Evolutionary conservation across 2,329 filamentous ascomycete genomes (phyloP).

Genomic region (Pseudopyricularia javanii): DNA sequence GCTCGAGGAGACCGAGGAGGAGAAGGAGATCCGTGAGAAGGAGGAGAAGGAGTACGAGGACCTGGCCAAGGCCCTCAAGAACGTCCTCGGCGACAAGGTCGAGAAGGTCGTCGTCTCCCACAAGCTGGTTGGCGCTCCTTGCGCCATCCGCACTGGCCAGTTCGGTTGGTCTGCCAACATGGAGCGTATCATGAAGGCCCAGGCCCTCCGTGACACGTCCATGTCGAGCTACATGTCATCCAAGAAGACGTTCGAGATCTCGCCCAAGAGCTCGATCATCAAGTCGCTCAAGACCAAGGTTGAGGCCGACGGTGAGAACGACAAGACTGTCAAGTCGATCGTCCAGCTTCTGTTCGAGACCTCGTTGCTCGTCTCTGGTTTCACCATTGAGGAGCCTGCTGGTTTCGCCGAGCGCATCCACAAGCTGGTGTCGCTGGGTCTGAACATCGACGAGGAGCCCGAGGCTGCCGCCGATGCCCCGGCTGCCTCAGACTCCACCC

Average conservation of each 20-base stretch:
- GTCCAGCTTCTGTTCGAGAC: constrained; percentile 98
- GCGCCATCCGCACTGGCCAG: constrained; percentile 97
- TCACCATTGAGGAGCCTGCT: constrained; percentile 98
- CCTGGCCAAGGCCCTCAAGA: constrained; percentile 96
- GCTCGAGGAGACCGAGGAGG: constrained; percentile 98
- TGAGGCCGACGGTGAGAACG: constrained; percentile 91
- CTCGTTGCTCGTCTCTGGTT: constrained; percentile 93
- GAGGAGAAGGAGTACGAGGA: constrained; percentile 98
- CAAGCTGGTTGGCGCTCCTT: constrained; percentile 90
- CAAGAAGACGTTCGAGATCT: constrained; percentile 99
- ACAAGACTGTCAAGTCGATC: constrained; percentile 98
- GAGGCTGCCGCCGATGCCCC: constrained; percentile 56
- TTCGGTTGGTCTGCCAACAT: constrained; percentile 99
- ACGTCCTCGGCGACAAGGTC: constrained; percentile 96
- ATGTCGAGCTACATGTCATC: constrained; percentile 99
- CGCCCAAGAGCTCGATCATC: constrained; percentile 94
- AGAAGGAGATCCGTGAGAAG: constrained; percentile 90
- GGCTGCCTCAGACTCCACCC: constrained; percentile 42
- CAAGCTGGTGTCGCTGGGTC: constrained; percentile 95
- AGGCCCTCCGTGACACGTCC: constrained; percentile 98
- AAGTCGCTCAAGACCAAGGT: constrained; percentile 99
- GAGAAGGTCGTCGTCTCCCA: constrained; percentile 99
- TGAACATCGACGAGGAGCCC: constrained; percentile 93
- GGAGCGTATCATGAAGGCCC: constrained; percentile 99
- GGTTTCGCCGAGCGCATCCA: constrained; percentile 98